Base-by-base conservation (phyloP, 1,284 basidiomycete genomes). In the Wallemia mellicola region DNA sequence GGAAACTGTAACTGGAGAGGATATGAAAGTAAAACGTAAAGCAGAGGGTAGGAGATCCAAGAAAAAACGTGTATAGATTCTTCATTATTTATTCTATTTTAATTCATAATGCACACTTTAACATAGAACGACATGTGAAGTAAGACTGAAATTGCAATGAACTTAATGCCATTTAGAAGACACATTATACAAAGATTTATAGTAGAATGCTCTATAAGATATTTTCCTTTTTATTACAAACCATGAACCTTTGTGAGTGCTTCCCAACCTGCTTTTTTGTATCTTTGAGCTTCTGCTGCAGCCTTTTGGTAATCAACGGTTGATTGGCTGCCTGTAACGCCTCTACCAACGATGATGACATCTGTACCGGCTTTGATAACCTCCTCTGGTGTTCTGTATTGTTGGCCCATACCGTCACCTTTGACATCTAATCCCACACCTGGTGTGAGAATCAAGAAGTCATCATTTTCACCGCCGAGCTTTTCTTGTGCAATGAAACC, bases 331-430 rank as follows among this genome's bases (percentile, higher is more conserved):
- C 86, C 87, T 70, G 95, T 94, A 59, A 99, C 83, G 0, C 92
- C 94, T 61, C 94, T 75, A 17, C 94, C 94, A 33, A 99, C 94
- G 63, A 99, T 98, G 67, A 98, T 98, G 27, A 98, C 78, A 72
- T 99, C 94, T 69, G 86, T 88, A n/a, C 88, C 91, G 55, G 77
- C 79, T 58, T 84, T 79, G 19, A 99, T 74, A 24, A 94, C 92
- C 69, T 92, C 76, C 30, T 77, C 72, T 0, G 94, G 94, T 1
- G 89, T 92, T 60, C 89, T 76, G 71, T 99, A 99, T 70, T 95
- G 89, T 71, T 99, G 94, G 17, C 92, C 94, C 79, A 92, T 81
- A 1, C 74, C 73, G 70, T 98, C 94, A 1, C 86, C 87, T 63
- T 78, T 81, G 3, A 72, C 69, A 63, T 87, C 86, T 57, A 96